phyloP scores from a whole-genome alignment of 176 grass and related monocot genomes.

The Eleusine coracana region DNA sequence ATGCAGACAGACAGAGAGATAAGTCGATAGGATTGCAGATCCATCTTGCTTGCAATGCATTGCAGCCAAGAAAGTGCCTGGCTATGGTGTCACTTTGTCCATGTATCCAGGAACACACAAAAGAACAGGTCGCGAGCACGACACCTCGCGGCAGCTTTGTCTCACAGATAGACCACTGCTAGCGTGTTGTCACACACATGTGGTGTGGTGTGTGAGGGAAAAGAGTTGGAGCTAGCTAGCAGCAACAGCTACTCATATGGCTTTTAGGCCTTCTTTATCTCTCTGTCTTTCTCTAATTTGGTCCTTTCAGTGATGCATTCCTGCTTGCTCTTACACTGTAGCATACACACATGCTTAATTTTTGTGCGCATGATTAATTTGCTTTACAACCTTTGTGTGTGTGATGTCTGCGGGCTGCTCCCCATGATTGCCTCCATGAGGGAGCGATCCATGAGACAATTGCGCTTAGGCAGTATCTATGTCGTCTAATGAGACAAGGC shows the following conservation, averaged over 20 bases:
- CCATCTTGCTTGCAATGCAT: constrained; percentile 32
- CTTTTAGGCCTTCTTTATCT: not conserved
- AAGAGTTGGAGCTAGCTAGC: constrained; percentile 36
- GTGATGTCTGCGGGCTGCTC: constrained; percentile 21
- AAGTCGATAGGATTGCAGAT: not conserved
- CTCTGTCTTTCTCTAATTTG: not conserved
- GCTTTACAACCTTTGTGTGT: constrained; percentile 40
- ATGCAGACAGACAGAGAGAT: not conserved
- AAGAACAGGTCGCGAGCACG: constrained; percentile 26
- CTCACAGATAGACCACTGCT: not conserved
- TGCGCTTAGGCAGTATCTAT: constrained; percentile 51
- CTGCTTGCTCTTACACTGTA: constrained; percentile 30
- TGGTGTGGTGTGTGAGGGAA: not conserved
- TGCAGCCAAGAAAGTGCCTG: constrained; percentile 36
- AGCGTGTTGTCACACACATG: constrained; percentile 6
- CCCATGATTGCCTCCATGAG: constrained; percentile 28
- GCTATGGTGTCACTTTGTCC: constrained; percentile 15
- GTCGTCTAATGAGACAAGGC: constrained; percentile 76
- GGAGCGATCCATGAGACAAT: constrained; percentile 46
- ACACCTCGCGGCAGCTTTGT: constrained; percentile 25
- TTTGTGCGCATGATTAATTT: not conserved
- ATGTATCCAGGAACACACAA: constrained; percentile 32
- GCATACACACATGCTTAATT: not conserved
- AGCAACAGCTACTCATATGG: constrained; percentile 8
- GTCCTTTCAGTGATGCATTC: constrained; percentile 34